phyloP scores from a whole-genome alignment of 2,329 filamentous ascomycete species.

The Geosmithia putterillii region DNA sequence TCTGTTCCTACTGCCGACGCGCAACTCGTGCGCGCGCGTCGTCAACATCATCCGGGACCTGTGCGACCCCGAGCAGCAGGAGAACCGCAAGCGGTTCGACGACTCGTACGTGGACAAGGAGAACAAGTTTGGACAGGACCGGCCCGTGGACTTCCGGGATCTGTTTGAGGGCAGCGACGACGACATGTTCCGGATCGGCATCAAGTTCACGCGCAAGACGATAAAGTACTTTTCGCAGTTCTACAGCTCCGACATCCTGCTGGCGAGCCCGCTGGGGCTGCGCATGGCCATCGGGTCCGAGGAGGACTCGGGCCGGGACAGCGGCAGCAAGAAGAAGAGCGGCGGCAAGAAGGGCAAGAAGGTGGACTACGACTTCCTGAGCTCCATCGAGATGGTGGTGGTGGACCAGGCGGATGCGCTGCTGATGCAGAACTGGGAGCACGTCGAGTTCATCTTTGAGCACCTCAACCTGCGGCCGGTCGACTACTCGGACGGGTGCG shows the following conservation, averaged over 20 bases:
- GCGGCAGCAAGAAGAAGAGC: constrained; percentile 27
- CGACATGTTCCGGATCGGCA: constrained; percentile 89
- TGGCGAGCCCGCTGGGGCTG: constrained; percentile 81
- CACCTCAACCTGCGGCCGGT: constrained; percentile 86
- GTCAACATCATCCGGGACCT: constrained; percentile 66
- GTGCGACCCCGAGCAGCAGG: constrained; percentile 77
- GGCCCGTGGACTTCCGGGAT: constrained; percentile 76
- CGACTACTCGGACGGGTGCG: constrained; percentile 71
- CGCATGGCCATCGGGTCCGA: constrained; percentile 83
- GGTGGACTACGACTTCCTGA: constrained; percentile 79
- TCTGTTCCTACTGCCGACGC: constrained; percentile 78
- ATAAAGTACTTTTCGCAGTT: constrained; percentile 92
- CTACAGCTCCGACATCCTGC: constrained; percentile 90
- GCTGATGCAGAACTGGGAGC: constrained; percentile 98
- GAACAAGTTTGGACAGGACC: constrained; percentile 52
- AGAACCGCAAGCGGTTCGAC: constrained; percentile 86
- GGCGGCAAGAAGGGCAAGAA: constrained; percentile 10
- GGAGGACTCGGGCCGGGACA: constrained; percentile 15
- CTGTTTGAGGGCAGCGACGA: constrained; percentile 93
- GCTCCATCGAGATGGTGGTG: constrained; percentile 82
- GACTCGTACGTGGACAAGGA: constrained; percentile 66
- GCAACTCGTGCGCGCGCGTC: constrained; percentile 70
- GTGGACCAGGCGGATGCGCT: constrained; percentile 88
- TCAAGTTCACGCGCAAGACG: constrained; percentile 95
- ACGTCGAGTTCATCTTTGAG: constrained; percentile 82